These are phyloP conservation scores for Saccharomycopsis selenospora DNA, from an alignment of 805 yeast genomes.

Conservation along the genomic window DNA sequence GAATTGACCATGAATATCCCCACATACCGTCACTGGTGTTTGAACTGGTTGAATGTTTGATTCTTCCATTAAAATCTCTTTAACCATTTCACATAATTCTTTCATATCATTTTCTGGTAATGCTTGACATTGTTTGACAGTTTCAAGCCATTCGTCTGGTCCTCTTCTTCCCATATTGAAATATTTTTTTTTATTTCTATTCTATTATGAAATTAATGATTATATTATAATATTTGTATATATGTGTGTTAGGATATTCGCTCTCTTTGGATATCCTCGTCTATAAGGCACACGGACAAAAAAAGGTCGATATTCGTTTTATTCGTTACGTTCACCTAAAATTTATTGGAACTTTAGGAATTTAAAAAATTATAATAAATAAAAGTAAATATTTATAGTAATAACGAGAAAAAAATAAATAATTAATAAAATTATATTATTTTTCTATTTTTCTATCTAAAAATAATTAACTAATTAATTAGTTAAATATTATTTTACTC, in stretches of 20 bases:
- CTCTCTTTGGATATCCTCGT: slow-evolving; percentile 16
- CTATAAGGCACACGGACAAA: slow-evolving; percentile 22
- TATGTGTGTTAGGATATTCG: slow-evolving; percentile 20
- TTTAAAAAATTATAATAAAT: too few species aligned
- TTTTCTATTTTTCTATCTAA: too few species aligned
- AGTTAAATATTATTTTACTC: too few species aligned
- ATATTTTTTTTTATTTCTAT: slow-evolving; percentile 19
- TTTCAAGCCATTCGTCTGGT: slow-evolving; percentile 95
- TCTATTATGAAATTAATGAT: neutral
- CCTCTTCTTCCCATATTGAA: slow-evolving; percentile 61
- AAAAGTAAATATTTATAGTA: too few species aligned
- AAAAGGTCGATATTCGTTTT: too few species aligned
- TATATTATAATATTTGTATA: slow-evolving; percentile 19
- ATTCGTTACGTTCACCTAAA: too few species aligned
- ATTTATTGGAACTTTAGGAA: too few species aligned
- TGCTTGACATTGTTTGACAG: slow-evolving; percentile 81
- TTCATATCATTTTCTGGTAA: slow-evolving; percentile 92
- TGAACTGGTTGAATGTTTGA: slow-evolving; percentile 91
- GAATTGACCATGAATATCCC: slow-evolving; percentile 97
- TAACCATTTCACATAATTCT: slow-evolving; percentile 89
- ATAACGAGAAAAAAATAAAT: too few species aligned
- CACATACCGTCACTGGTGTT: slow-evolving; percentile 92
- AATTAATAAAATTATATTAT: too few species aligned
- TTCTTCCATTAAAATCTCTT: slow-evolving; percentile 92
- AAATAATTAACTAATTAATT: too few species aligned